Evolutionary conservation across 2,329 filamentous ascomycete species (phyloP), one percentile per base, ranked within the genome.

Genomic region (Stagonosporopsis rhizophila): DNA sequence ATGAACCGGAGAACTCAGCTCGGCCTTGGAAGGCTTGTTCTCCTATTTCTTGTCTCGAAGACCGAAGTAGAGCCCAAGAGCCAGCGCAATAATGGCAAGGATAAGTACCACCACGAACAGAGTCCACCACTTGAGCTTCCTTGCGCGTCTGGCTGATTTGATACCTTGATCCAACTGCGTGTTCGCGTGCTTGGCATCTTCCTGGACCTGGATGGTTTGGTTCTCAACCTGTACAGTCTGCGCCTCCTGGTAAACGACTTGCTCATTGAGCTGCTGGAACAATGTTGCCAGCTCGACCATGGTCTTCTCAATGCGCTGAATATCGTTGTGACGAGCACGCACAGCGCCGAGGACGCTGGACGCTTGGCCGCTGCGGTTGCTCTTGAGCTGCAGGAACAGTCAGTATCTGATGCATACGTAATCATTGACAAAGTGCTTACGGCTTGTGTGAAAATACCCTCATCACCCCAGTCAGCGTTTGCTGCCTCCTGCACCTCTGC

Each of bases 61-160:
- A 40, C 80, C 80, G 69, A 82, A 81, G 64, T 78, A 79, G 30
- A 85, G 57, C 8, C 81, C 83, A 49, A 81, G 68, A 15, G 79
- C 72, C 27, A 86, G 74, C 17, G 77, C 83, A 37, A 85, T 48
- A 38, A 85, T 81, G 50, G 77, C 64, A 23, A 82, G 60, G 58
- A 84, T 82, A 22, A 78, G 57, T 19, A 83, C 66, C 25, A 77
- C 69, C 41, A 92, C 80, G 59, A 86, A 77, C 59, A 90, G 79
- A 71, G 88, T 91, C 84, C 85, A 92, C 90, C 91, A 93, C 82
- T 94, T 94, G 78, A 91, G 84, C 80, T 87, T 90, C 68, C 89
- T 84, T 66, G 85, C 83, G 66, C 85, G 83, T 63, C 84, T 82
- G 45, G 89, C 90, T 67, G 84, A 84, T 61, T 84, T 81, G 65